Evolutionary conservation across 495 filamentous ascomycete species (phyloP).

Genomic region (Neurospora discreta): DNA sequence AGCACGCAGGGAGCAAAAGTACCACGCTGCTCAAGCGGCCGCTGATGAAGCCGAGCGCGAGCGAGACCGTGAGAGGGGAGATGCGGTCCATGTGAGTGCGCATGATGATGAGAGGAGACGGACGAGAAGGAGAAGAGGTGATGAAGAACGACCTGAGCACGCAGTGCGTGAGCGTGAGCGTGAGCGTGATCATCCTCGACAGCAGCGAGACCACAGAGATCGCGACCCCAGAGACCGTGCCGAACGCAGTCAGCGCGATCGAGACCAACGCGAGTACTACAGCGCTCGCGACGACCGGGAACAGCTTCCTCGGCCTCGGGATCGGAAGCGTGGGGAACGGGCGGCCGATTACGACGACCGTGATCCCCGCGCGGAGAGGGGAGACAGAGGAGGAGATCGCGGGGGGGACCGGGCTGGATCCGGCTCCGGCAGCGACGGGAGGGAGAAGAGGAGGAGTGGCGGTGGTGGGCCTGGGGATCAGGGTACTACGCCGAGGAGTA

Average conservation of each 20-base stretch:
- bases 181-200: constrained; percentile 4
- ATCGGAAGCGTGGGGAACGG: not conserved
- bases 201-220: constrained; percentile 7
- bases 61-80: constrained; percentile 5
- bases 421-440: constrained; percentile 31
- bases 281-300: not conserved
- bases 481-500: constrained; percentile 34
- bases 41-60: constrained; percentile 28
- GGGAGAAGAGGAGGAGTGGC: constrained; percentile 22
- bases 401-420: constrained; percentile 27
- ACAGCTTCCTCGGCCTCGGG: not conserved
- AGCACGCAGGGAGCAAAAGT: constrained; percentile 18
- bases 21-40: constrained; percentile 33
- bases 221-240: constrained; percentile 7
- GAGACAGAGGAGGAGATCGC: constrained; percentile 1
- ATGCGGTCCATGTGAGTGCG: not conserved
- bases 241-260: constrained; percentile 1
- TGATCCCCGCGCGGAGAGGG: not conserved
- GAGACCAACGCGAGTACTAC: not conserved
- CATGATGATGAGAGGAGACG: not conserved
- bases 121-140: not conserved
- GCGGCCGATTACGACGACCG: not conserved
- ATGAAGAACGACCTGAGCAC: not conserved
- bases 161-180: constrained; percentile 8
- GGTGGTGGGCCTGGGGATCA: constrained; percentile 27